Percentiles rank a stretch among this genome's conserved stretches.
Evolutionary conservation across 345 rosid species (phyloP).

Genomic region (Lepidium africanum): DNA sequence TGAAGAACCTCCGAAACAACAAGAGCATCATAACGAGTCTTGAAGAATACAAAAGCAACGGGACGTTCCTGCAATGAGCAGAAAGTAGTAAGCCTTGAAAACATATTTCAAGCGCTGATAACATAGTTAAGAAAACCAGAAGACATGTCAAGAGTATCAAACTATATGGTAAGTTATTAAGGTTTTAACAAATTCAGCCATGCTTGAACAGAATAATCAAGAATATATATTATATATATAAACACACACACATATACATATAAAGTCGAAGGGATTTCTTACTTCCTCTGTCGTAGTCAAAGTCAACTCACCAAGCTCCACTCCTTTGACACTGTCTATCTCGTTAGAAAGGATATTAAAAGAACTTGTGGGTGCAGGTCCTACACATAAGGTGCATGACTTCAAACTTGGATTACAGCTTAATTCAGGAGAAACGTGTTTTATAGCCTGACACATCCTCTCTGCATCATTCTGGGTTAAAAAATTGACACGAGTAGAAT

Average conservation of each 20-base stretch:
- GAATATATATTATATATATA: neutral
- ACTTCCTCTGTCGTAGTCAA: constrained; percentile 46
- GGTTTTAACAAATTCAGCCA: neutral
- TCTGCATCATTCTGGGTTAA: constrained; percentile 57
- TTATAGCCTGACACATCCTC: constrained; percentile 50
- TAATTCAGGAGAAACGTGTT: constrained; percentile 33
- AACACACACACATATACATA: no score
- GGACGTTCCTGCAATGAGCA: constrained; percentile 63
- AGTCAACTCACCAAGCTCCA: constrained; percentile 33
- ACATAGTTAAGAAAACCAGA: neutral
- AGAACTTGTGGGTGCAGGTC: constrained; percentile 38
- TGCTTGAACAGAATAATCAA: neutral
- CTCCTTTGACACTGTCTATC: constrained; percentile 23
- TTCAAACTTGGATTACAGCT: constrained; percentile 29
- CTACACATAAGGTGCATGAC: constrained; percentile 46
- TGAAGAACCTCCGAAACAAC: constrained; percentile 78
- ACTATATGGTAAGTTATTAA: neutral
- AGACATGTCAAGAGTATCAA: neutral
- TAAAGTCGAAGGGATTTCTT: constrained; percentile 21
- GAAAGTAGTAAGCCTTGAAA: neutral
- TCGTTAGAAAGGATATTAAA: constrained; percentile 48
- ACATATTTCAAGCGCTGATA: neutral
- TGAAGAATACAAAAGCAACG: constrained; percentile 89
- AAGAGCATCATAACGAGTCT: constrained; percentile 77
- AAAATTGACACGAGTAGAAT: neutral